Evolutionary conservation across 257 asterid genomes (phyloP).

Genomic region (Hygrophila difformis): DNA sequence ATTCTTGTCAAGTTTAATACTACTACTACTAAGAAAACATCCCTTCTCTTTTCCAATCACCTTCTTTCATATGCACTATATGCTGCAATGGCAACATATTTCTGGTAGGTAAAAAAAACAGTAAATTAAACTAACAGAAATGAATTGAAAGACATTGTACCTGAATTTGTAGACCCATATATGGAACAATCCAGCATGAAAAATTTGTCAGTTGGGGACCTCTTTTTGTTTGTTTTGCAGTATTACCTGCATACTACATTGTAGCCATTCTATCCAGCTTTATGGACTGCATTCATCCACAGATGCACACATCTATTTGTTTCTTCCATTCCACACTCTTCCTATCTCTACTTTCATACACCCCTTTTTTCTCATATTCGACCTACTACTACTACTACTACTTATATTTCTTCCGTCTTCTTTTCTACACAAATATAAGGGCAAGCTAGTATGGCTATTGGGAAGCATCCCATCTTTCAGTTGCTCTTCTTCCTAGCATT

Average conservation of each 20-base stretch:
- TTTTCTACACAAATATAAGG: slow-evolving; percentile 2
- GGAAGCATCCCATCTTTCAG: slow-evolving; percentile 15
- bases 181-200: slow-evolving; percentile 21
- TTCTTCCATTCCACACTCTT: slow-evolving; percentile 17
- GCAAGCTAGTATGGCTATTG: slow-evolving; percentile 25
- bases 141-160: slow-evolving; percentile 13
- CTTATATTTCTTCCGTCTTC: slow-evolving; percentile 12
- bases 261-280: slow-evolving; percentile 52
- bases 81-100: too few relatives aligned
- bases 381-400: slow-evolving; percentile 10
- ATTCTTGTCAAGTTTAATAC: too few relatives aligned
- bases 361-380: slow-evolving; percentile 15
- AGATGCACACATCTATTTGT: slow-evolving; percentile 6
- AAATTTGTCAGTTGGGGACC: slow-evolving; percentile 65
- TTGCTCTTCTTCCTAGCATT: slow-evolving; percentile 34
- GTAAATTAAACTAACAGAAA: too few relatives aligned
- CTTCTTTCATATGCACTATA: too few relatives aligned
- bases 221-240: slow-evolving; percentile 34
- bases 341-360: slow-evolving; percentile 23
- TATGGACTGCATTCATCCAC: slow-evolving; percentile 57
- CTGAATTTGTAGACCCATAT: slow-evolving; percentile 21
- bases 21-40: too few relatives aligned
- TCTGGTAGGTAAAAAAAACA: too few relatives aligned
- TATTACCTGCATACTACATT: slow-evolving; percentile 12
- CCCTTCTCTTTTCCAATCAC: too few relatives aligned